Percentiles rank a stretch among this genome's conserved stretches.
Evolutionary conservation across 2,329 filamentous ascomycete genomes (phyloP).

Genomic region (Epichloe sibirici): DNA sequence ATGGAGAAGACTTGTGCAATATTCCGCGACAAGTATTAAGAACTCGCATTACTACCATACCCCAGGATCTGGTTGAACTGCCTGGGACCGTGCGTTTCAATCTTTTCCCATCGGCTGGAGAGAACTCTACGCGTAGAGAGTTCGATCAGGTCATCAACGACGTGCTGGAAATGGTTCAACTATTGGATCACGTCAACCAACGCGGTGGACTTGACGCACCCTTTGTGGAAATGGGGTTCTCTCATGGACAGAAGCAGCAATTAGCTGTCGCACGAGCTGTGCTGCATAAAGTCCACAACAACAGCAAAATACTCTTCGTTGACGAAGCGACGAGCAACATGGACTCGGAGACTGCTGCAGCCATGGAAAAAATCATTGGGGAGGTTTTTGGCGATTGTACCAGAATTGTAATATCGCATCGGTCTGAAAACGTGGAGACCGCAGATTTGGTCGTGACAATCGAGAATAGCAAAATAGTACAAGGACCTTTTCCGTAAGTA

Average conservation of each 20-base stretch:
- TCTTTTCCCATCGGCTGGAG: not conserved
- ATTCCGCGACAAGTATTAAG: no score
- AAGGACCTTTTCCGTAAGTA: no score
- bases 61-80: conserved; percentile 17
- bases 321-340: conserved; percentile 8
- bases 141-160: not conserved
- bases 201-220: conserved; percentile 7
- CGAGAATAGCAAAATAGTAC: no score
- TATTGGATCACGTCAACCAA: conserved; percentile 4
- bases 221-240: conserved; percentile 6
- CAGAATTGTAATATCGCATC: no score
- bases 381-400: no score
- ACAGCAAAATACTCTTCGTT: conserved; percentile 1
- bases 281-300: not conserved
- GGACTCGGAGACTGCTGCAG: conserved; percentile 2
- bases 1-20: no score
- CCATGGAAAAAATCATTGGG: not conserved
- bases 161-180: conserved; percentile 7
- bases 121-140: no score
- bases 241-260: conserved; percentile 10
- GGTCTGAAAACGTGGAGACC: no score
- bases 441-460: no score
- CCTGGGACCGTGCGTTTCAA: conserved; percentile 8
- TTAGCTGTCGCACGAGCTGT: conserved; percentile 8
- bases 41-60: conserved; percentile 14